Base-by-base conservation (phyloP, 2,329 filamentous ascomycete species). In the Juglanconis oblonga region DNA sequence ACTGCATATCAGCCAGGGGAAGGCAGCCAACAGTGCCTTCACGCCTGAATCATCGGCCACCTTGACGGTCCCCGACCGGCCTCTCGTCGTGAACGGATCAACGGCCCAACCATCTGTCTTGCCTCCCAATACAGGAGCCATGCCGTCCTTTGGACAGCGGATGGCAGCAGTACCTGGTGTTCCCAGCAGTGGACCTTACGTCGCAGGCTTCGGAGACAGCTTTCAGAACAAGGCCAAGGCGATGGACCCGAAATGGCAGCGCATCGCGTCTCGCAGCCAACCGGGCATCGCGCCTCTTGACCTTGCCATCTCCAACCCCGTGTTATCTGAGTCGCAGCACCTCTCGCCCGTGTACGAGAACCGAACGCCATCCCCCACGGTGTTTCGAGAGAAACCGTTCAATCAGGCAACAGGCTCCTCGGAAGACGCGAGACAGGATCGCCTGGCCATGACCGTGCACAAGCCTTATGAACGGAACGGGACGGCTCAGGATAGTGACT, bases 301-400 rank as follows among this genome's bases (percentile, higher is more conserved):
- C 65, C 76, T 86, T 13, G 83, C 82, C 1, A 79, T 80, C 44
- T 75, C 77, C 3, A 78, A 79, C 36, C 73, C 74, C 24, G 66
- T 76, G 10, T 71, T 74, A 4, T 72, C 75, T 8, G 81, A 84
- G 8, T 69, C 77, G 53, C 77, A 79, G 47, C 81, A 81, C 65
- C 78, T 93, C 2, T 92, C 90, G 0, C 90, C 90, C 0, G 89
- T 92, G 0, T 89, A 88, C 57, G 90, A 92, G 74, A 82, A 84
- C 5, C 81, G 83, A n/a, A 89, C 87, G 0, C 87, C 89, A 2
- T 91, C 89, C 1, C 88, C 89, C 1, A 88, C 81, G 3, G 77
- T 81, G 11, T 76, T 77, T 58, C 80, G 87, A 57, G 60, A 61
- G 24, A 61, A 31, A 50, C 62, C 51, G 51, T 67, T 36, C 32